phyloP scores from a whole-genome alignment of 2,329 filamentous ascomycete genomes.

The Penicillium paneum region DNA sequence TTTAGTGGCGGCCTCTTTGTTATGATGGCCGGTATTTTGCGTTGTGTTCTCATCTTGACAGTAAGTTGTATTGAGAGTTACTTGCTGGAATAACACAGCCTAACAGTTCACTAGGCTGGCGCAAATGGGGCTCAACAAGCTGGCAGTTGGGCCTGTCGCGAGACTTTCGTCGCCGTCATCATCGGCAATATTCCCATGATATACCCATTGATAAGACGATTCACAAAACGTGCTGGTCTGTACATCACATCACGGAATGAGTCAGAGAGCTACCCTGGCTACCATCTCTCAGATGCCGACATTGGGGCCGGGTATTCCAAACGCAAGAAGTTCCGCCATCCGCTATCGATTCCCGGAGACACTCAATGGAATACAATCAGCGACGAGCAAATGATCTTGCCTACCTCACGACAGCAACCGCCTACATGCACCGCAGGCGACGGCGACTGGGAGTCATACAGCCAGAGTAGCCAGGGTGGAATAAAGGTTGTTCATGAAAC shows the following conservation, averaged over 20 bases:
- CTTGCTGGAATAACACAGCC: neutral
- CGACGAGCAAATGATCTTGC: slow-evolving; percentile 31
- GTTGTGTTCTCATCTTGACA: slow-evolving; percentile 52
- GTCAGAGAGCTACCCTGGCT: slow-evolving; percentile 25
- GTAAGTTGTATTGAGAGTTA: slow-evolving; percentile 20
- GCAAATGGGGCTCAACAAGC: slow-evolving; percentile 41
- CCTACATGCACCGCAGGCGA: slow-evolving; percentile 24
- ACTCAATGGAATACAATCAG: slow-evolving; percentile 31
- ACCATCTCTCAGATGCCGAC: slow-evolving; percentile 23
- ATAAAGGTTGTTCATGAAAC: slow-evolving; percentile 35
- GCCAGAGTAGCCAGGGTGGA: slow-evolving; percentile 17
- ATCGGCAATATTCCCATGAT: slow-evolving; percentile 46
- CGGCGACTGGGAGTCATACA: slow-evolving; percentile 20
- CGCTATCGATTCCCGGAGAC: slow-evolving; percentile 30
- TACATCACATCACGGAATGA: slow-evolving; percentile 23
- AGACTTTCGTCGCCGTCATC: slow-evolving; percentile 46
- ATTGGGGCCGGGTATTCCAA: slow-evolving; percentile 10
- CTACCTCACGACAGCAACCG: slow-evolving; percentile 23
- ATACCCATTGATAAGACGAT: slow-evolving; percentile 35
- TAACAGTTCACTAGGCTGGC: slow-evolving; percentile 25
- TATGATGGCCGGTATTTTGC: slow-evolving; percentile 54
- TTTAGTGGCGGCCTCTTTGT: slow-evolving; percentile 58
- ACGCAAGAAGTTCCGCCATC: slow-evolving; percentile 32
- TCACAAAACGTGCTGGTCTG: slow-evolving; percentile 25
- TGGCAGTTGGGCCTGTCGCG: slow-evolving; percentile 46